Evolutionary conservation across 768 basidiomycete genomes (phyloP).

Genomic region (Dentipellis fragilis): DNA sequence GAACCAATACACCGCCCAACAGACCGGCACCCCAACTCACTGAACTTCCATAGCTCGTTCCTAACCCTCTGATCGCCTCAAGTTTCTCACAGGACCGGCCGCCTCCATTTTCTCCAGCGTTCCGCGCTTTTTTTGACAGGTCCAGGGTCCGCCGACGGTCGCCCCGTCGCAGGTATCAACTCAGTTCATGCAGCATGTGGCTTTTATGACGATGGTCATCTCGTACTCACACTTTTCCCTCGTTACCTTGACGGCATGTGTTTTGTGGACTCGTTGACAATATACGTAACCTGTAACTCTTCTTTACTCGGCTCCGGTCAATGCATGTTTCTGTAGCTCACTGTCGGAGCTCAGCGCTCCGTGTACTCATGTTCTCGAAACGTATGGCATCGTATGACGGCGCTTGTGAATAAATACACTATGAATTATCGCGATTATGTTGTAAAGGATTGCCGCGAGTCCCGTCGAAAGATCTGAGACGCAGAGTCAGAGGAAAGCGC

Average conservation of each 20-base stretch:
- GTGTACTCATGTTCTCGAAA: conserved; percentile 5
- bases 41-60: conserved; percentile 26
- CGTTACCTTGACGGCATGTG: conserved; percentile 2
- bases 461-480: no score
- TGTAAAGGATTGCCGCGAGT: no score
- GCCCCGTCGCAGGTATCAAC: not conserved
- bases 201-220: not conserved
- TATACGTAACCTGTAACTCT: conserved; percentile 13
- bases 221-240: conserved; percentile 12
- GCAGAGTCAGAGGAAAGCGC: not conserved
- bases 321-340: conserved; percentile 3
- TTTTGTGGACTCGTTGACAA: conserved; percentile 8
- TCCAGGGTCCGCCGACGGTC: not conserved
- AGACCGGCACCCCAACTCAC: conserved; percentile 35
- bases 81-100: no score
- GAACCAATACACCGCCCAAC: conserved; percentile 68
- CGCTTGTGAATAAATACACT: no score
- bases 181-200: not conserved
- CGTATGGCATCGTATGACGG: no score
- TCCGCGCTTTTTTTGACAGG: not conserved
- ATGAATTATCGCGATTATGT: no score
- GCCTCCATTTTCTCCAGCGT: no score
- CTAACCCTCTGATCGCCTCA: conserved; percentile 11
- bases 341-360: conserved; percentile 13
- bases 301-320: conserved; percentile 4